A percentile compares a stretch with the other conserved stretches of the same genome.
These are phyloP conservation scores for Linnemannia hyalina DNA, from an alignment of 192 early-diverging fungal species.

Conservation along the genomic window DNA sequence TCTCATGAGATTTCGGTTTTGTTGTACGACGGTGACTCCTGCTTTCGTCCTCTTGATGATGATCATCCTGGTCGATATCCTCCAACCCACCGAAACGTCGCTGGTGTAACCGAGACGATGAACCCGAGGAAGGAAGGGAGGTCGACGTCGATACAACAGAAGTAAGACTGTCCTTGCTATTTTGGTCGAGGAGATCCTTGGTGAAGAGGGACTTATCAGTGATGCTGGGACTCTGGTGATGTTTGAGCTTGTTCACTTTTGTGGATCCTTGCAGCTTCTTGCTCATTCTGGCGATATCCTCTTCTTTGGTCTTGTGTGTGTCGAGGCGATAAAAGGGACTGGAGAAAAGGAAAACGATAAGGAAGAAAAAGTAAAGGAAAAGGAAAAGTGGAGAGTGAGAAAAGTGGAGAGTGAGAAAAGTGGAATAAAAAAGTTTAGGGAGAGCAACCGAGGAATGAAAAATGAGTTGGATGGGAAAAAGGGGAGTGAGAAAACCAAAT, in stretches of 20 bases:
- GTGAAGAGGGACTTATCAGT: neutral
- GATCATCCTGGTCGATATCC: neutral
- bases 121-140: neutral
- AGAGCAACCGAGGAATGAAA: neutral
- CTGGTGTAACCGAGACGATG: neutral
- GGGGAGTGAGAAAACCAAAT: neutral
- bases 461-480: neutral
- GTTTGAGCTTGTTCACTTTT: neutral
- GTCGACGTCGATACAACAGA: neutral
- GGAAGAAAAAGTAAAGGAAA: neutral
- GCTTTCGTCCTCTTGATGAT: neutral
- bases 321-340: neutral
- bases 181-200: neutral
- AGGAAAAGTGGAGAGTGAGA: too few species aligned
- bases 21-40: neutral
- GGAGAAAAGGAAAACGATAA: neutral
- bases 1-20: neutral
- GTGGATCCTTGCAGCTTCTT: neutral
- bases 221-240: neutral
- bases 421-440: neutral
- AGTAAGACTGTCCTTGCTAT: neutral
- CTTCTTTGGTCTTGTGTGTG: neutral
- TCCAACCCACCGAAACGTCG: neutral
- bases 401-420: too few species aligned
- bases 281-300: neutral